Evolutionary conservation across 2,329 filamentous ascomycete species (phyloP).

Genomic region (Aspergillus fijiensis): DNA sequence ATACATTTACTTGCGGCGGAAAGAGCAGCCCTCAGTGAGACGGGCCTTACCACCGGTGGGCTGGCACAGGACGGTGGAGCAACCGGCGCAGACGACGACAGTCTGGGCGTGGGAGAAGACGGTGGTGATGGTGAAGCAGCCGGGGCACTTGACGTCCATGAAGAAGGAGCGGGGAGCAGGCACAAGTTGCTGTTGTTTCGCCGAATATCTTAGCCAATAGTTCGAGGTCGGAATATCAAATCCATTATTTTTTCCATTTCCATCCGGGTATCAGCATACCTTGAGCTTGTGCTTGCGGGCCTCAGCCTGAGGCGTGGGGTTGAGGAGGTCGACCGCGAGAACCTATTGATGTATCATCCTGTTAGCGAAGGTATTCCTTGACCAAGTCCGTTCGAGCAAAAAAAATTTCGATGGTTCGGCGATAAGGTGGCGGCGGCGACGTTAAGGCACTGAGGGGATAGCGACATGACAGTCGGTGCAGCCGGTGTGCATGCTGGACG

Average conservation of each 20-base stretch:
- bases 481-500: not conserved
- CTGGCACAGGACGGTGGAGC: constrained; percentile 99
- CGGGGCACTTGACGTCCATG: constrained; percentile 99
- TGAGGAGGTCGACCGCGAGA: constrained; percentile 99
- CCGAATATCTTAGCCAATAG: constrained; percentile 8
- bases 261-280: constrained; percentile 57
- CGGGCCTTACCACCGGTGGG: constrained; percentile 98
- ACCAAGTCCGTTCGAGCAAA: not conserved
- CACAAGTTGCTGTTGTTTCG: constrained; percentile 74
- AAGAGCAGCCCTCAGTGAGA: constrained; percentile 99
- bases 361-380: constrained; percentile 19
- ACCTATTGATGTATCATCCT: constrained; percentile 59
- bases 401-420: constrained; percentile 8
- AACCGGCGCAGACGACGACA: constrained; percentile 99
- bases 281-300: constrained; percentile 99
- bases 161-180: constrained; percentile 98
- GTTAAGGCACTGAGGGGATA: constrained; percentile 11
- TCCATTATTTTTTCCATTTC: constrained; percentile 1
- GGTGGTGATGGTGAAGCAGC: constrained; percentile 99
- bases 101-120: constrained; percentile 99
- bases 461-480: not conserved
- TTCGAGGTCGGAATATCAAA: not conserved
- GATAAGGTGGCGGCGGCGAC: constrained; percentile 19
- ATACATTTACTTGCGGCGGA: constrained; percentile 91
- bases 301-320: constrained; percentile 96